Evolutionary conservation across 345 rosid species (phyloP).

Genomic region (Acer campestre): DNA sequence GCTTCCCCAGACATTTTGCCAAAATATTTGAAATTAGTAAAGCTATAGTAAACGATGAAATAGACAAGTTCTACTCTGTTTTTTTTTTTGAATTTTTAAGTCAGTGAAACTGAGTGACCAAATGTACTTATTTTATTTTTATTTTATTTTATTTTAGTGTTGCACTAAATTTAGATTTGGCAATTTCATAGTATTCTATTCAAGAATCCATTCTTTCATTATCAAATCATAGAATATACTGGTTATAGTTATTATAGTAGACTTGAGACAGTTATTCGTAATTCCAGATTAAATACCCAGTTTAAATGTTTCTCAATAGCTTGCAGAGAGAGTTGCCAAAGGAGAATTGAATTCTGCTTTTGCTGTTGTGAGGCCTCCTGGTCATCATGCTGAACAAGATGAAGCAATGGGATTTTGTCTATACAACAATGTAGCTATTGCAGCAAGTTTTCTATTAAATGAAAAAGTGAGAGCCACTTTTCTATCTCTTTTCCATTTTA

Average conservation of each 20-base stretch:
- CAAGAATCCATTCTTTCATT: neutral
- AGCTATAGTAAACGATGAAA: neutral
- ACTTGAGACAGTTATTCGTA: neutral
- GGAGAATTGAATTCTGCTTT: slow-evolving; percentile 82
- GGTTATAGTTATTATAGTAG: neutral
- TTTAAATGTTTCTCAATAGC: slow-evolving; percentile 35
- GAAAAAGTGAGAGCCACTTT: slow-evolving; percentile 52
- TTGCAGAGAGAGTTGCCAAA: slow-evolving; percentile 74
- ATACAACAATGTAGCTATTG: slow-evolving; percentile 92
- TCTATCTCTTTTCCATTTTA: neutral
- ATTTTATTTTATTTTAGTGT: neutral
- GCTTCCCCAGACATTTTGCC: neutral
- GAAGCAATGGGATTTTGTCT: slow-evolving; percentile 94
- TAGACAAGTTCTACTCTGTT: neutral
- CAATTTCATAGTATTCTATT: neutral
- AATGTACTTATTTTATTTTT: neutral
- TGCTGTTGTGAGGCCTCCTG: slow-evolving; percentile 99
- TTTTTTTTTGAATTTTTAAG: neutral
- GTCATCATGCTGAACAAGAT: slow-evolving; percentile 92
- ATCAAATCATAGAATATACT: neutral
- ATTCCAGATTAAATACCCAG: neutral
- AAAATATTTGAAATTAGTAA: neutral
- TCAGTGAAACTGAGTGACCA: neutral
- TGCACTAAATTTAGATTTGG: neutral
- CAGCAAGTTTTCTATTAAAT: slow-evolving; percentile 67